These are phyloP conservation scores for Pythium folliculosum DNA, from an alignment of 352 stramenopile genomes.

Conservation along the genomic window DNA sequence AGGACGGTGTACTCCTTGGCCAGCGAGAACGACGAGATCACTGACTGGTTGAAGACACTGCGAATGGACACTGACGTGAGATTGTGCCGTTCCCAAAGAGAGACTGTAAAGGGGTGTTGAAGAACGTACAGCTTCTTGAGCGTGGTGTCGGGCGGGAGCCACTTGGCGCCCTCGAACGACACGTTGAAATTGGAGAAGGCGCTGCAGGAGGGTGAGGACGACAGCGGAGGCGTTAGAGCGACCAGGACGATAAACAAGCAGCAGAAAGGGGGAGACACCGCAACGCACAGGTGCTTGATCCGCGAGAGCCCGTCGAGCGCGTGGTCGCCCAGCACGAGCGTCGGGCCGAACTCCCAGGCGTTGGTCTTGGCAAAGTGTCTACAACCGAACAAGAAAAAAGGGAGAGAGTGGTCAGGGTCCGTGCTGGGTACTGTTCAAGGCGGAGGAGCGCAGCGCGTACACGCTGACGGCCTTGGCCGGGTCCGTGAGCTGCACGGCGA, in stretches of 20 bases:
- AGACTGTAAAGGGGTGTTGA: no score
- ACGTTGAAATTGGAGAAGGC: slow-evolving; percentile 33
- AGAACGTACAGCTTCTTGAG: slow-evolving; percentile 25
- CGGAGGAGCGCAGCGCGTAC: slow-evolving; percentile 24
- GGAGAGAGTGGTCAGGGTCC: no score
- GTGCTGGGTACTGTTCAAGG: no score
- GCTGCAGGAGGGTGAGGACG: no score
- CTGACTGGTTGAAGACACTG: slow-evolving; percentile 51
- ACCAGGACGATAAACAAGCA: no score
- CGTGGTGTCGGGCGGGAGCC: slow-evolving; percentile 16
- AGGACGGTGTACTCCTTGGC: slow-evolving; percentile 39
- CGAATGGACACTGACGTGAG: neutral
- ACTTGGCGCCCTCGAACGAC: slow-evolving; percentile 26
- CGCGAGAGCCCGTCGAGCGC: slow-evolving; percentile 23
- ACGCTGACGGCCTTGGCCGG: slow-evolving; percentile 11
- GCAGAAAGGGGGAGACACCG: no score
- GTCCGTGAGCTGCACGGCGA: slow-evolving; percentile 24
- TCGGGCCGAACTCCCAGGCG: slow-evolving; percentile 19
- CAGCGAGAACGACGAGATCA: slow-evolving; percentile 38
- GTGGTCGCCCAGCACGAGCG: slow-evolving; percentile 25
- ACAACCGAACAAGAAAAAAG: neutral
- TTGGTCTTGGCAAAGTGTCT: slow-evolving; percentile 24
- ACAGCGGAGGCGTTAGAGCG: no score
- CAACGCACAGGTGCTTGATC: slow-evolving; percentile 30
- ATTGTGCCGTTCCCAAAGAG: neutral